A percentile compares a stretch with the other conserved stretches of the same genome.
Conservation (phyloP, 345 rosid genomes). For the Toxicodendron radicans region DNA sequence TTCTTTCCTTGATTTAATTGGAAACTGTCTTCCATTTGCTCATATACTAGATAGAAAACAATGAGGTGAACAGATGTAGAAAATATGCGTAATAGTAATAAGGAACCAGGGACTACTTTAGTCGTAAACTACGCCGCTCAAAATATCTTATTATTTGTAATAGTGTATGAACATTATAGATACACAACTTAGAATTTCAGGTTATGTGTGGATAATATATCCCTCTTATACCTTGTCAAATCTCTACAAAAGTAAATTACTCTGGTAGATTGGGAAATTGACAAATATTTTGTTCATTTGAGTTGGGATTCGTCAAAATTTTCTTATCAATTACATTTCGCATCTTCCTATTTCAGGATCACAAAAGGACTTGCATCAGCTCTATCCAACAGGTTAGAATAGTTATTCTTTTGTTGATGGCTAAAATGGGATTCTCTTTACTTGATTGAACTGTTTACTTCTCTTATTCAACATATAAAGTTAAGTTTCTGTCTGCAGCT, state of each 20-base stretch:
- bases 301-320: neutral
- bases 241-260: neutral
- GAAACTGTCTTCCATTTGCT: neutral
- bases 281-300: neutral
- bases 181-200: neutral
- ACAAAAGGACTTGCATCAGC: conserved; percentile 56
- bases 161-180: neutral
- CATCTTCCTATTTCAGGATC: conserved; percentile 48
- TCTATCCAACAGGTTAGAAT: conserved; percentile 74
- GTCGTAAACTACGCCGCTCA: neutral
- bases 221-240: neutral
- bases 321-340: conserved; percentile 9
- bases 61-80: neutral
- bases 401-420: conserved; percentile 3
- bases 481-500: conserved; percentile 53
- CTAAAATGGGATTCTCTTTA: conserved; percentile 11
- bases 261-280: neutral
- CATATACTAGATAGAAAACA: neutral
- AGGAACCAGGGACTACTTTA: neutral
- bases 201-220: neutral
- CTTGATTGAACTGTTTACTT: conserved; percentile 17
- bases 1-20: neutral
- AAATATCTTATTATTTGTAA: neutral
- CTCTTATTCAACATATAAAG: conserved; percentile 9
- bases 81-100: neutral